Base-by-base conservation (phyloP, 768 basidiomycete genomes). In the Lactarius pseudohatsudake region DNA sequence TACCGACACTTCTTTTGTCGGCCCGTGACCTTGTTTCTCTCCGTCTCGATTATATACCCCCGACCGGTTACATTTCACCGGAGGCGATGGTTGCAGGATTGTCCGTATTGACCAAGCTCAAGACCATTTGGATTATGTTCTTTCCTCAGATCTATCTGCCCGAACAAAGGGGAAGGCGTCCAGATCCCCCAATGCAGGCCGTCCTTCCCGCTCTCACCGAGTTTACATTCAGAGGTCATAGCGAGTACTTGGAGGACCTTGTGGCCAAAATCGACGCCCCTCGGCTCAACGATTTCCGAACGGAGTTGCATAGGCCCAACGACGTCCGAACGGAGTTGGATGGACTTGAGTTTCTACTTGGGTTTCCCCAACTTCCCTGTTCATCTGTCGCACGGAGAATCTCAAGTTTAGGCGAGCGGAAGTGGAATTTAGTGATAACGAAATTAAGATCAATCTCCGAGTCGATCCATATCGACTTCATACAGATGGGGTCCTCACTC, bases 211-310 rank as follows among this genome's bases (percentile, higher is more conserved):
- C 62, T 43, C 55, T 57, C 38, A 18, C 54, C 3, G 0, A 2
- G 1, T 30, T 55, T 18, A 7, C 6, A 3, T 30, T 55, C 18
- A 2, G 6, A 40, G 41, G 62, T 9, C 9, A 15, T 16, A 34
- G 41, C 32, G 28, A 63, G 15, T 63, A 57, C n/a, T 32, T 56
- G 28, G 54, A 62, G 40, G 62, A 56, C 30, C 9, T 56, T 3
- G 40, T 56, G 30, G 41, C 28, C 5, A 20, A 54, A 54, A 54
- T 54, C 5, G 50, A 53, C 3, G 26, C 50, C 50, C 50, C 50
- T 53, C 9, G 22, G 6, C 26, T 54, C 53, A 16, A 15, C 26
- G 4, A 5, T 30, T 3, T 53, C 18, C 1, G 15, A 26, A 22
- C n/a, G 8, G 8, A 22, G 2, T 20, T 20, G 20, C 3, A n/a